Percentiles rank a stretch among this genome's conserved stretches.
phyloP scores from a whole-genome alignment of 2,329 filamentous ascomycete species.

The Ophiocordyceps sinensis region DNA sequence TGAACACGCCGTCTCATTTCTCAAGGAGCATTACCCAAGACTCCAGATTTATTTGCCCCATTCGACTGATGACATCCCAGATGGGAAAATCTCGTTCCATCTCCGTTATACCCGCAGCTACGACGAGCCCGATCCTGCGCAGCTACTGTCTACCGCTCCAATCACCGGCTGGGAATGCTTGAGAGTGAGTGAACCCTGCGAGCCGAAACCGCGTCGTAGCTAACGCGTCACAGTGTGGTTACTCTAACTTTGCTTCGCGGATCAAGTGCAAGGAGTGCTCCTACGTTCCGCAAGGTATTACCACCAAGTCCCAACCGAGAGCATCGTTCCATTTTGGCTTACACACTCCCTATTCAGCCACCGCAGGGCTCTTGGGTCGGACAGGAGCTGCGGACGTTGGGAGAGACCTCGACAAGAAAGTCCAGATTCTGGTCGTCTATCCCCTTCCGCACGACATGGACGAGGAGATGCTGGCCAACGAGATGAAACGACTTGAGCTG shows the following conservation, averaged over 20 bases:
- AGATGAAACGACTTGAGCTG: conserved; percentile 59
- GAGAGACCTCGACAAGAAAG: conserved; percentile 40
- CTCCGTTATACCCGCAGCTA: conserved; percentile 26
- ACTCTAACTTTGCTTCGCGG: conserved; percentile 23
- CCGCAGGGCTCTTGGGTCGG: conserved; percentile 20
- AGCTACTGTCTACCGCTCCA: conserved; percentile 5
- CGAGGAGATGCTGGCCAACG: conserved; percentile 58
- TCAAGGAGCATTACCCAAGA: conserved; percentile 27
- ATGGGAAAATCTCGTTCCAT: conserved; percentile 21
- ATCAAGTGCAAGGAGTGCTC: conserved; percentile 24
- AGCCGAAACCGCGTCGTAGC: background rate
- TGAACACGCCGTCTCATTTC: conserved; percentile 24
- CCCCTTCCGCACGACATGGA: conserved; percentile 55
- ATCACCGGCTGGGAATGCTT: conserved; percentile 21
- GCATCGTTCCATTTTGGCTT: background rate
- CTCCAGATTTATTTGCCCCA: conserved; percentile 20
- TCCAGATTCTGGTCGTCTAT: conserved; percentile 64
- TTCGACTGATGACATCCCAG: conserved; percentile 22
- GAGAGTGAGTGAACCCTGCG: conserved; percentile 11
- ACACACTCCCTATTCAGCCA: conserved; percentile 4
- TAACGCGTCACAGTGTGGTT: conserved; percentile 20
- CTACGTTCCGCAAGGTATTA: conserved; percentile 13
- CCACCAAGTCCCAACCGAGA: background rate
- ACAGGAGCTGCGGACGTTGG: conserved; percentile 34
- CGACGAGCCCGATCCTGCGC: conserved; percentile 17